Conservation (phyloP, 108 stramenopile species). For the Cyclostephanos tholiformis region DNA sequence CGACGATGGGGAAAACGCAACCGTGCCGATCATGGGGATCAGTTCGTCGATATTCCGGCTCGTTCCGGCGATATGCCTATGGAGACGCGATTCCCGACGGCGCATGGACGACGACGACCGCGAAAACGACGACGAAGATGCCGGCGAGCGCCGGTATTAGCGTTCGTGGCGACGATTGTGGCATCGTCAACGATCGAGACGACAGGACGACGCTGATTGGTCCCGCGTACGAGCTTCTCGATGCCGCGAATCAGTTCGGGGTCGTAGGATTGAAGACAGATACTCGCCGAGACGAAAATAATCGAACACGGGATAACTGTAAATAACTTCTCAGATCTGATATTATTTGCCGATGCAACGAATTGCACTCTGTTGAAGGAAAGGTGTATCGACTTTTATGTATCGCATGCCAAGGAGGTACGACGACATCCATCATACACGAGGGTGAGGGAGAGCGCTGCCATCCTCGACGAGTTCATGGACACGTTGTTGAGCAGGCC, state of each 20-base stretch:
- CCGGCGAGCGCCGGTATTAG: too few species aligned
- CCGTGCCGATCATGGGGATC: slow-evolving; percentile 34
- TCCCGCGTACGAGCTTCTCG: slow-evolving; percentile 28
- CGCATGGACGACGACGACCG: slow-evolving; percentile 6
- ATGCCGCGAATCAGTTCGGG: slow-evolving; percentile 40
- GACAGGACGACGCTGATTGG: background rate
- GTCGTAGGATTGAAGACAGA: slow-evolving; percentile 43
- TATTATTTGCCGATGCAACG: slow-evolving; percentile 38
- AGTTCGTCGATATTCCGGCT: slow-evolving; percentile 13
- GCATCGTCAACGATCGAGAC: slow-evolving; percentile 5
- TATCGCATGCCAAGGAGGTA: slow-evolving; percentile 22
- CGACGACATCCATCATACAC: background rate
- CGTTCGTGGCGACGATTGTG: too few species aligned
- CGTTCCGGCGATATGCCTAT: slow-evolving; percentile 32
- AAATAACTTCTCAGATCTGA: slow-evolving; percentile 22
- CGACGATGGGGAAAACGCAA: slow-evolving; percentile 2
- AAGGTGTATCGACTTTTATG: slow-evolving; percentile 30
- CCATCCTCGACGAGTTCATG: slow-evolving; percentile 14
- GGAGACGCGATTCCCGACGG: slow-evolving; percentile 32
- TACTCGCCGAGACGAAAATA: slow-evolving; percentile 33
- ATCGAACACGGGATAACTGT: slow-evolving; percentile 18
- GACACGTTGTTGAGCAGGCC: slow-evolving; percentile 25
- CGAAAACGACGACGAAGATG: background rate
- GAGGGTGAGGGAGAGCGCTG: background rate
- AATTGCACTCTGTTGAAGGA: slow-evolving; percentile 41